Conservation (phyloP, 495 filamentous ascomycete species). For the Xylaria scruposa region DNA sequence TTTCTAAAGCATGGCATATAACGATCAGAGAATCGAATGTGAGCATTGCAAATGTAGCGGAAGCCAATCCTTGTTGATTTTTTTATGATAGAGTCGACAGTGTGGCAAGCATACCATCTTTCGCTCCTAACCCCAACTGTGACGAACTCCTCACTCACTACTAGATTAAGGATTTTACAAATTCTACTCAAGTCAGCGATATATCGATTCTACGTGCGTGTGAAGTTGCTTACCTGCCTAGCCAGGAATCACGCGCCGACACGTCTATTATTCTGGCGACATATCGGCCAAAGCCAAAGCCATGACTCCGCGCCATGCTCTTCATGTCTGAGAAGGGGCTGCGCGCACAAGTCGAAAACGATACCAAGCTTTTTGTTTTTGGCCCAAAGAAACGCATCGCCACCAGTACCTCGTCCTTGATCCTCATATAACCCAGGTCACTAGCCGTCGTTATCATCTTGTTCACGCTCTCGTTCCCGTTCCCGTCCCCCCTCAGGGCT, state of each 20-base stretch:
- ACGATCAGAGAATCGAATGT: neutral
- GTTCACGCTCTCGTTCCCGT: conserved; percentile 38
- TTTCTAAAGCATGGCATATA: neutral
- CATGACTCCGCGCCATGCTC: conserved; percentile 18
- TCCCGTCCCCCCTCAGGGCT: conserved; percentile 50
- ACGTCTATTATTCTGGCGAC: conserved; percentile 43
- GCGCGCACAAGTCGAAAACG: neutral
- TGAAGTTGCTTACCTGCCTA: conserved; percentile 34
- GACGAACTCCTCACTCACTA: neutral
- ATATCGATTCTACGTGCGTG: neutral
- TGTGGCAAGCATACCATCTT: neutral
- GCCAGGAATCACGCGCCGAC: conserved; percentile 40
- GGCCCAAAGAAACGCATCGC: neutral
- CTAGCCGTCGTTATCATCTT: conserved; percentile 20
- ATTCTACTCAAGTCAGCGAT: conserved; percentile 13
- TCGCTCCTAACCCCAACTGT: neutral
- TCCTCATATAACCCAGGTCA: neutral
- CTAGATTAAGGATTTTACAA: neutral
- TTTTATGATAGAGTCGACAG: neutral
- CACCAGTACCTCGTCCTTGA: neutral
- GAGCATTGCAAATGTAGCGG: neutral
- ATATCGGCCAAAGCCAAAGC: conserved; percentile 45
- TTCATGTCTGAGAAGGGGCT: neutral
- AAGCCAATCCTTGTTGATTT: neutral
- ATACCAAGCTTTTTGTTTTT: neutral